Conservation (phyloP, 257 asterid species). For the Solanum sparsipilum region DNA sequence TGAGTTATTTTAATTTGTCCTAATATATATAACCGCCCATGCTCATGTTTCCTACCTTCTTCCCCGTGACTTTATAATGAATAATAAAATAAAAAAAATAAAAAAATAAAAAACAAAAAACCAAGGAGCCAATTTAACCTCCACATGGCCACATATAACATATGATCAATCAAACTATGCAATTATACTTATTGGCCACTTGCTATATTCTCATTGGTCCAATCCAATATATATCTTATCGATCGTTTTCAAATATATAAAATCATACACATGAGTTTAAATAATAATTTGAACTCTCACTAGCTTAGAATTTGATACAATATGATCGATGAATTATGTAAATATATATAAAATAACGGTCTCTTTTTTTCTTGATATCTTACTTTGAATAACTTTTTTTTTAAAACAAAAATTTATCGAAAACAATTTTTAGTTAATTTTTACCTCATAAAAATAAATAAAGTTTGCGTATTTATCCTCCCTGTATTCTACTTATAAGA, state of each 20-base stretch:
- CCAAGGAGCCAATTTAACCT: not conserved
- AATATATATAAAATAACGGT: not conserved
- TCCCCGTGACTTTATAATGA: not conserved
- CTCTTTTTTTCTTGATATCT: not conserved
- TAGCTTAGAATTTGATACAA: not conserved
- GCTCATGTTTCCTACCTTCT: not conserved
- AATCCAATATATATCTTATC: not conserved
- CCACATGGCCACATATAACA: not conserved
- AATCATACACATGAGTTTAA: not conserved
- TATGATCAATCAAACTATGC: not conserved
- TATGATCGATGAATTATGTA: not conserved
- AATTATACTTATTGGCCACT: not conserved
- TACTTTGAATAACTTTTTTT: not conserved
- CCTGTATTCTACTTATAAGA: not conserved
- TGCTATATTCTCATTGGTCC: not conserved
- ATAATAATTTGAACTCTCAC: not conserved
- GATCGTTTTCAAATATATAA: not conserved
- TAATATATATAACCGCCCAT: not conserved
- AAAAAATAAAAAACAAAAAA: not conserved
- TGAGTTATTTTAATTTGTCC: not conserved
- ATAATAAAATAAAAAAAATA: too few species aligned
- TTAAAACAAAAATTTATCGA: too few species aligned
- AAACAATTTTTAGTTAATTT: too few species aligned
- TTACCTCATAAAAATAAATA: not conserved
- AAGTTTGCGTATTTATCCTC: too few species aligned